Conservation (phyloP, 257 asterid genomes). For the Verbascum thapsus region DNA sequence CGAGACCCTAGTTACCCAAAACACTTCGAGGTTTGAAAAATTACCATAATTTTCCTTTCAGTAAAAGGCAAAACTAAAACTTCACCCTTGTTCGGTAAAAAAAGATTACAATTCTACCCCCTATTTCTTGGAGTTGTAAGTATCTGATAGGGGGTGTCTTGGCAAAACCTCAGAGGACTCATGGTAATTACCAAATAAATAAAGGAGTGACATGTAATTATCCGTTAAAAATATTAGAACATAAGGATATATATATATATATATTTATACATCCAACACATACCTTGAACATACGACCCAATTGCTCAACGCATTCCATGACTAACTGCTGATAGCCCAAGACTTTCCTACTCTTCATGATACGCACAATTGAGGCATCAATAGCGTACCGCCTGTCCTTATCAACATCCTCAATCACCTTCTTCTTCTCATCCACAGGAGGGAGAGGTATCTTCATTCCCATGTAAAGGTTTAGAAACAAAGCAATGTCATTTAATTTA, state of each 20-base stretch:
- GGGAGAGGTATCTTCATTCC: conserved; percentile 55
- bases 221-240: not conserved
- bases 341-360: conserved; percentile 65
- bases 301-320: conserved; percentile 64
- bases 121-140: no score
- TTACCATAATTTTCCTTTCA: no score
- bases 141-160: no score
- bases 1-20: no score
- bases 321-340: conserved; percentile 68
- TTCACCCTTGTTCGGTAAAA: no score
- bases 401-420: conserved; percentile 68
- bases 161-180: no score
- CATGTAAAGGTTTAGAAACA: conserved; percentile 18
- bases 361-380: conserved; percentile 65
- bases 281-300: conserved; percentile 68
- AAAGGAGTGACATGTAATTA: no score
- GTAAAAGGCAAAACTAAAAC: no score
- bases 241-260: not conserved
- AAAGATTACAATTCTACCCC: no score
- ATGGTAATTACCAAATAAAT: no score
- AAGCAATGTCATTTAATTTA: not conserved
- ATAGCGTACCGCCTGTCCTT: conserved; percentile 68
- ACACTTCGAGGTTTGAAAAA: no score
- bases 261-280: not conserved
- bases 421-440: conserved; percentile 65